Base-by-base conservation (phyloP, 2,329 filamentous ascomycete genomes). In the Pochonia chlamydosporia region DNA sequence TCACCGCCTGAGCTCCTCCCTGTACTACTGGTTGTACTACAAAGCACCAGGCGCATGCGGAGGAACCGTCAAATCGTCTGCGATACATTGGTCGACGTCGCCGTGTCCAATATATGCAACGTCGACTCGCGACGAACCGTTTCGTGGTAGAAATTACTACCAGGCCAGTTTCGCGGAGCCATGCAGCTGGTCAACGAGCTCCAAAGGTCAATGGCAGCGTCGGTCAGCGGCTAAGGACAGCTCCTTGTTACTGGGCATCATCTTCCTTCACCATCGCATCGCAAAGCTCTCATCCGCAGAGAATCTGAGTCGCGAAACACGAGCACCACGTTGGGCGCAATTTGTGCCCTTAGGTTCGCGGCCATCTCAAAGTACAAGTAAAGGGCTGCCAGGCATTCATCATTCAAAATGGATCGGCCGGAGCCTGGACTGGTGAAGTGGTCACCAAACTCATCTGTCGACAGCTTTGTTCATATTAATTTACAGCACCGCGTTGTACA, bases 381-480 rank as follows among this genome's bases (percentile, higher is more conserved):
- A n/a, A n/a, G n/a, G n/a, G n/a, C n/a, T n/a, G n/a, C n/a, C n/a
- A n/a, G n/a, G n/a, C n/a, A n/a, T n/a, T n/a, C n/a, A n/a, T n/a
- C 30, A 33, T 25, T 9, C 46, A 47, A 30, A 39, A 77, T 81
- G 76, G 78, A 82, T 55, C 74, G 79, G 40, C 76, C 77, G 2
- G 79, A 82, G 55, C 76, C 78, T 10, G 82, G 82, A 23, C 72
- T 85, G 48, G 76, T 85, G 58, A 81, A 81, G 59, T 85, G 82
- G 82, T 84, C 80, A 20, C 78, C 81, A 43, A 81, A 79, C 52
- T 69, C 76, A 16, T 65, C 67, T 11, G 68, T 75, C 50, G 75
- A 84, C 59, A 79, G 75, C 46, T 85, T 85, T 55, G 71, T 85
- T 46, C 79, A 83, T 56, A 74, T 85, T 63, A 85, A 84, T 56